Percentiles rank a stretch among this genome's conserved stretches.
These are phyloP conservation scores for Cryphonectria parasitica DNA, from an alignment of 2,329 filamentous ascomycete species.

Conservation along the genomic window DNA sequence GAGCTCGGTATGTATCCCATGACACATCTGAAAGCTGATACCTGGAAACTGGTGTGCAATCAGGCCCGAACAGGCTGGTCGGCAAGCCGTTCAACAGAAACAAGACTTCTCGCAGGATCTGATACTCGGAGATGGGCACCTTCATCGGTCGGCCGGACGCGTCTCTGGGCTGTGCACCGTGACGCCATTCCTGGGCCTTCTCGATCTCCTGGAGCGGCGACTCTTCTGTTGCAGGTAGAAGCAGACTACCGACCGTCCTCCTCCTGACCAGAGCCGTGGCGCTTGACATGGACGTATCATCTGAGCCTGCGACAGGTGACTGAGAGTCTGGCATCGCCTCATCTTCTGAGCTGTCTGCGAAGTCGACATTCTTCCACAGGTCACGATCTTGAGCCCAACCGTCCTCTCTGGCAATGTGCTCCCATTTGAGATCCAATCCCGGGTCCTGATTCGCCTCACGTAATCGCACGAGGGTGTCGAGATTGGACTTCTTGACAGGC, in stretches of 20 bases:
- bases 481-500: slow-evolving; percentile 70
- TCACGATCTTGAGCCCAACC: slow-evolving; percentile 68
- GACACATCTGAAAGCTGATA: slow-evolving; percentile 55
- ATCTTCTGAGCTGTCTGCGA: slow-evolving; percentile 68
- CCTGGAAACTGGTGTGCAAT: slow-evolving; percentile 43
- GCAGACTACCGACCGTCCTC: slow-evolving; percentile 38
- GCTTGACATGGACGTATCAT: slow-evolving; percentile 38
- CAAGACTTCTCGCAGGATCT: slow-evolving; percentile 75
- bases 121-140: slow-evolving; percentile 67
- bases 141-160: slow-evolving; percentile 42
- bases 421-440: slow-evolving; percentile 68
- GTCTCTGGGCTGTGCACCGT: slow-evolving; percentile 35
- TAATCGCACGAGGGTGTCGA: slow-evolving; percentile 65
- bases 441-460: slow-evolving; percentile 48
- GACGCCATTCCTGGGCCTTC: slow-evolving; percentile 53
- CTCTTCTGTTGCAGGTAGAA: slow-evolving; percentile 38
- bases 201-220: slow-evolving; percentile 42
- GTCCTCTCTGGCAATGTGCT: slow-evolving; percentile 77
- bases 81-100: slow-evolving; percentile 84
- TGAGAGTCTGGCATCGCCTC: slow-evolving; percentile 47
- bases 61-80: slow-evolving; percentile 68
- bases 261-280: slow-evolving; percentile 34
- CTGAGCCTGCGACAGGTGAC: slow-evolving; percentile 38
- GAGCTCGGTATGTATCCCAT: slow-evolving; percentile 53
- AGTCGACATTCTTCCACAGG: slow-evolving; percentile 74